phyloP scores from a whole-genome alignment of 176 grass and related monocot genomes.

The Paspalum vaginatum region DNA sequence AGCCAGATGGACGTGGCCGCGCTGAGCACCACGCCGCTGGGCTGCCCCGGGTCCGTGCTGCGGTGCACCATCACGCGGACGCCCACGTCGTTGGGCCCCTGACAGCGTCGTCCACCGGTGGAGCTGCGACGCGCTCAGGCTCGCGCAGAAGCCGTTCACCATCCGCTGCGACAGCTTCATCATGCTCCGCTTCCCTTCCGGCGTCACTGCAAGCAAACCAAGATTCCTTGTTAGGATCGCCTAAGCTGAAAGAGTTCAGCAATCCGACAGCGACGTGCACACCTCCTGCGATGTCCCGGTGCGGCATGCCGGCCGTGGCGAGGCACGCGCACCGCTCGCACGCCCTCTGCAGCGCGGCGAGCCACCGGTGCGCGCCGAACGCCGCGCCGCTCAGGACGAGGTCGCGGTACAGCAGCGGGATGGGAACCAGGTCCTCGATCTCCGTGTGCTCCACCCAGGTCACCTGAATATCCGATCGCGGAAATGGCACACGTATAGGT shows the following conservation, averaged over 20 bases:
- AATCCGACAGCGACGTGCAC: not conserved
- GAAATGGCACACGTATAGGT: not conserved
- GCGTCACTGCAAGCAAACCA: slow-evolving; percentile 56
- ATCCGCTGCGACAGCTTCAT: slow-evolving; percentile 94
- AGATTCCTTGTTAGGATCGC: not conserved
- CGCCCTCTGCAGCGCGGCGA: slow-evolving; percentile 70
- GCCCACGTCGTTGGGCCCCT: slow-evolving; percentile 57
- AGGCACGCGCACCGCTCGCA: slow-evolving; percentile 79
- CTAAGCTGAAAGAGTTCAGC: too few species aligned
- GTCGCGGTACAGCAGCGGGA: slow-evolving; percentile 71
- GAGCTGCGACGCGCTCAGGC: slow-evolving; percentile 70
- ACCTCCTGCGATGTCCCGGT: slow-evolving; percentile 65
- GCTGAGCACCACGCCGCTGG: slow-evolving; percentile 82
- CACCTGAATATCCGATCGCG: slow-evolving; percentile 42
- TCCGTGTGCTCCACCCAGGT: slow-evolving; percentile 91
- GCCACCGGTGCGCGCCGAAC: slow-evolving; percentile 84
- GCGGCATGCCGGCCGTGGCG: slow-evolving; percentile 50
- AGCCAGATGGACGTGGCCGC: slow-evolving; percentile 86
- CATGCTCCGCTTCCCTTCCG: slow-evolving; percentile 88
- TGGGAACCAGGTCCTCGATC: slow-evolving; percentile 63
- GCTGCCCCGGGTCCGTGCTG: slow-evolving; percentile 74
- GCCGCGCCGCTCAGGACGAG: slow-evolving; percentile 67
- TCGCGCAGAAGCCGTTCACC: slow-evolving; percentile 81
- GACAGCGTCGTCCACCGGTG: slow-evolving; percentile 82
- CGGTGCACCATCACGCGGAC: slow-evolving; percentile 82